phyloP scores from a whole-genome alignment of 1,284 basidiomycete genomes.

The Sanghuangporus weigelae region DNA sequence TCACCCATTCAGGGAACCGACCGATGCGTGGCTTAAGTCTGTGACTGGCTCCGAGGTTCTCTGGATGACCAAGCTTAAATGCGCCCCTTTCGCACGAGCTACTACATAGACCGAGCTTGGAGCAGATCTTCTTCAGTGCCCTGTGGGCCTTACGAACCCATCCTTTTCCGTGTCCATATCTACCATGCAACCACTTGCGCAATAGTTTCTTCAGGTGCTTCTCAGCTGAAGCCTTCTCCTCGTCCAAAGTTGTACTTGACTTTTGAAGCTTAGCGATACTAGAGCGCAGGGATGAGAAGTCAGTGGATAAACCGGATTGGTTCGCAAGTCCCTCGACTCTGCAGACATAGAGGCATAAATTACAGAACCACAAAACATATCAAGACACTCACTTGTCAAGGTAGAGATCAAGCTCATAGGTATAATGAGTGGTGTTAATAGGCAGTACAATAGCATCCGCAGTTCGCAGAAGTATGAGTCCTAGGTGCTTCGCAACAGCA shows the following conservation, averaged over 20 bases:
- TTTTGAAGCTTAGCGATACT: conserved; percentile 47
- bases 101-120: conserved; percentile 27
- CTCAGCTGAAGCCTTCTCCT: conserved; percentile 36
- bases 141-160: conserved; percentile 1
- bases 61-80: not conserved
- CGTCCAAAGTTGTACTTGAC: conserved; percentile 52
- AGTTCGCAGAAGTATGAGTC: conserved; percentile 56
- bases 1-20: conserved; percentile 15
- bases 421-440: conserved; percentile 74
- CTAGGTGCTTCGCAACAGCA: conserved; percentile 64
- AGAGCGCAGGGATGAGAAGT: conserved; percentile 25
- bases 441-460: conserved; percentile 57
- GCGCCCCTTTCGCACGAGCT: not conserved
- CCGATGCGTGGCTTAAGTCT: conserved; percentile 16
- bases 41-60: conserved; percentile 6
- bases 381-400: conserved; percentile 37
- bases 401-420: conserved; percentile 44
- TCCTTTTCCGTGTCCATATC: conserved; percentile 3
- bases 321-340: conserved; percentile 17
- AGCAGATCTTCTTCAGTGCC: conserved; percentile 10
- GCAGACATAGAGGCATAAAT: not conserved
- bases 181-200: conserved; percentile 7
- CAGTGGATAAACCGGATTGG: conserved; percentile 1
- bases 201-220: conserved; percentile 26
- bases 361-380: not conserved